Percentiles rank a stretch among this genome's conserved stretches.
phyloP scores from a whole-genome alignment of 495 filamentous ascomycete genomes.

The Aspergillus sparsus region DNA sequence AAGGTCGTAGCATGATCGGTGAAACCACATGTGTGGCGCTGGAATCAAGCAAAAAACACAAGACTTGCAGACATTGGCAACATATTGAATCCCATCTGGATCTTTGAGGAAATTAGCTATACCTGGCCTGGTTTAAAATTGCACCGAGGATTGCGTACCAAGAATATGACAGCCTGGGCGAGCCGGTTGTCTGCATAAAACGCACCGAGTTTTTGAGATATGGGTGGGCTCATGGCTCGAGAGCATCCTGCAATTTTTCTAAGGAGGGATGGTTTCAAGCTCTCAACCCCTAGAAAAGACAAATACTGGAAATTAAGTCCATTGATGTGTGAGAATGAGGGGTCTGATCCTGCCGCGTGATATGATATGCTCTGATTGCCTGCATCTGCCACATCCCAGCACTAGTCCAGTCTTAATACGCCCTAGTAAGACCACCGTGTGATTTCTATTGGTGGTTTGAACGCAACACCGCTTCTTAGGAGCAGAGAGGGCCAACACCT shows the following conservation, averaged over 20 bases:
- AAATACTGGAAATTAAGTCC: too few relatives aligned
- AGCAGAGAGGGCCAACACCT: too few relatives aligned
- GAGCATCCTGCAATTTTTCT: not conserved
- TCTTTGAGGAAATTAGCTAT: not conserved
- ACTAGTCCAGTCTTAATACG: too few relatives aligned
- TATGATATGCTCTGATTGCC: too few relatives aligned
- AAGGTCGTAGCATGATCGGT: not conserved
- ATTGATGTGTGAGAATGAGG: too few relatives aligned
- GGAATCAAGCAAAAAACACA: not conserved
- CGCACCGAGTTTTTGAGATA: not conserved
- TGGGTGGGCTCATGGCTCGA: not conserved
- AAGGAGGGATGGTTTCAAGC: not conserved
- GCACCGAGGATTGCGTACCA: not conserved
- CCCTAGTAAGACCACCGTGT: too few relatives aligned
- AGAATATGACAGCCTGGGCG: not conserved
- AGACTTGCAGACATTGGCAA: not conserved
- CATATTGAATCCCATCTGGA: not conserved
- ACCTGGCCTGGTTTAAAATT: too few relatives aligned
- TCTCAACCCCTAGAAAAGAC: too few relatives aligned
- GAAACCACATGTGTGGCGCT: constrained; percentile 2
- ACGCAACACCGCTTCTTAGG: too few relatives aligned
- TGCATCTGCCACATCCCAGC: too few relatives aligned
- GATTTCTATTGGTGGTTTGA: too few relatives aligned
- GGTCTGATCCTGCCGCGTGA: too few relatives aligned
- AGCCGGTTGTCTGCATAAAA: not conserved